phyloP scores from a whole-genome alignment of 441 rosid genomes.

The Populus hybrid region DNA sequence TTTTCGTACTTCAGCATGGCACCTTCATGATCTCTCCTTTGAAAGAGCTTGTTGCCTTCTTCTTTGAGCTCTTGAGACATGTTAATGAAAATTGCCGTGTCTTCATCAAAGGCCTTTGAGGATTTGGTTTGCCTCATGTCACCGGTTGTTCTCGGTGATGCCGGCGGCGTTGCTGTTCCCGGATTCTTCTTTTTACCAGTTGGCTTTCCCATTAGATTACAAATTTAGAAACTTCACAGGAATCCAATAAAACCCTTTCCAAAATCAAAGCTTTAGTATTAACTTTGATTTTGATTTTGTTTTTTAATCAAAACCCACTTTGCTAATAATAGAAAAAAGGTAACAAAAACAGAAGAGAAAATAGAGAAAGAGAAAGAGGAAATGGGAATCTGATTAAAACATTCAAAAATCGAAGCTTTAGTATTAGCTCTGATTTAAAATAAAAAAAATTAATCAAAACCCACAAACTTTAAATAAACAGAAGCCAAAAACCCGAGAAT shows the following conservation, averaged over 20 bases:
- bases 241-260: background rate
- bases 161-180: constrained; percentile 26
- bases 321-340: no score
- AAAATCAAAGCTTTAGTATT: background rate
- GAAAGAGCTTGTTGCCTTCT: constrained; percentile 82
- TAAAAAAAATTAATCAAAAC: background rate
- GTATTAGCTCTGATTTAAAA: background rate
- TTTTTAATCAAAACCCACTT: background rate
- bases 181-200: constrained; percentile 77
- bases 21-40: constrained; percentile 88
- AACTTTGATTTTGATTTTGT: background rate
- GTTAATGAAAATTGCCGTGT: constrained; percentile 81
- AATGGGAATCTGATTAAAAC: background rate
- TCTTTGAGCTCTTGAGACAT: constrained; percentile 92
- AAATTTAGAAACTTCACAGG: background rate
- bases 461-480: background rate
- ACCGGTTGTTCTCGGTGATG: constrained; percentile 28
- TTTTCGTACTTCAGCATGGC: constrained; percentile 88
- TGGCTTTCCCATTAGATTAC: constrained; percentile 75
- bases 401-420: constrained; percentile 14
- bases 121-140: constrained; percentile 38
- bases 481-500: background rate
- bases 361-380: background rate
- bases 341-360: background rate
- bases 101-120: constrained; percentile 80